Evolutionary conservation across 805 yeast species (phyloP), one percentile per base, ranked within the genome.

Genomic region (Dipodascus geniculatus): DNA sequence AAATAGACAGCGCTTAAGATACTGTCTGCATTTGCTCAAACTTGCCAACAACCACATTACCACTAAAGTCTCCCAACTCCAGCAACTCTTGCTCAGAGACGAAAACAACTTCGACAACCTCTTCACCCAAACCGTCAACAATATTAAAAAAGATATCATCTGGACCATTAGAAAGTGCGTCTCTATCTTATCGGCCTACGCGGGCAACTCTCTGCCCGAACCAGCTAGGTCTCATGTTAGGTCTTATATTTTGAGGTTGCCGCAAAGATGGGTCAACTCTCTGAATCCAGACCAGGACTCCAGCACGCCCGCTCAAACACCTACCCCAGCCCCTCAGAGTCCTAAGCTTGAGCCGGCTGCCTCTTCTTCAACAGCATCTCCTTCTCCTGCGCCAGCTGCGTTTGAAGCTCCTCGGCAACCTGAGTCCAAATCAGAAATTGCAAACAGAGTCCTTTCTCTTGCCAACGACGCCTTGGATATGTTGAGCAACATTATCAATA

Each of bases 401-500:
- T 24, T 49, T 23, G 8, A n/a, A 17, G 22, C 8, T 9, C n/a
- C n/a, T n/a, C 6, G 22, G 14, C 4, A 14, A 20, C 49, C 24
- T 20, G 49, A 48, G 23, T 56, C 49, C 23, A 65, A 66, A 23
- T 65, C 65, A 31, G 67, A 62, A 52, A 58, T 64, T 22, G 85
- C 87, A 64, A 87, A 86, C 22, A 81, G 83, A 57, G 86, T 88
- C 1, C 70, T 93, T 23, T 76, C 85, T 3, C 73, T 91, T 56
- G 97, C 98, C 0, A 84, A 85, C 59, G 99, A 93, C 67, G 83
- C 96, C 0, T 71, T 91, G 50, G 93, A 85, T 48, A 86, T 90
- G 88, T 83, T 91, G 38, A 77, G 83, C 44, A 85, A 85, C 54
- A 83, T 91, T 19, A 88, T 89, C 58, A 77, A 76, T 51, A 90